Conservation (phyloP, 345 rosid genomes). For the Schrenkiella parvula region DNA sequence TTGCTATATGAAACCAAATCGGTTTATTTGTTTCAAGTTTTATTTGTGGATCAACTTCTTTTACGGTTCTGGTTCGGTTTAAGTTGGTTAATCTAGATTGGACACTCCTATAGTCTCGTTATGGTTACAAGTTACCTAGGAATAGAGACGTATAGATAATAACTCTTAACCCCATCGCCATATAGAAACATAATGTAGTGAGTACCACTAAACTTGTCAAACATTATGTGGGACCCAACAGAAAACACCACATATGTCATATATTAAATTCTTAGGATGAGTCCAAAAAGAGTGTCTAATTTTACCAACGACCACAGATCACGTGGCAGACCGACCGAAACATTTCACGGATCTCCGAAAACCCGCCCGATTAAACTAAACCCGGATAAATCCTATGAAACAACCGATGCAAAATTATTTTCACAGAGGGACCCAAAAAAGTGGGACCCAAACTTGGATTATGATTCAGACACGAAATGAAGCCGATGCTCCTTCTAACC, state of each 20-base stretch:
- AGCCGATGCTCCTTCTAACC: conserved; percentile 20
- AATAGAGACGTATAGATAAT: background rate
- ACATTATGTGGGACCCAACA: conserved; percentile 3
- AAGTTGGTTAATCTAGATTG: background rate
- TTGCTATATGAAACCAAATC: background rate
- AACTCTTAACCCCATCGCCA: background rate
- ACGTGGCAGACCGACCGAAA: conserved; percentile 34
- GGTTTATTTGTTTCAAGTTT: background rate
- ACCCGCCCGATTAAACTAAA: conserved; percentile 15
- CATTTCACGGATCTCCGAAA: conserved; percentile 22
- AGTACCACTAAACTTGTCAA: conserved; percentile 18
- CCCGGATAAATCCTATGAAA: conserved; percentile 28
- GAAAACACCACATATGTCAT: too few species aligned
- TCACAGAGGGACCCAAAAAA: background rate
- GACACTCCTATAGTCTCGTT: background rate
- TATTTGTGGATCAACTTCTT: background rate
- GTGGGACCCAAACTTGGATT: conserved; percentile 3
- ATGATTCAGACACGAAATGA: conserved; percentile 21
- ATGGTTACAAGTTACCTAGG: background rate
- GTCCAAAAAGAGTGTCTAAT: background rate
- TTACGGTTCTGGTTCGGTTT: background rate
- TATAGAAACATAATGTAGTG: conserved; percentile 5
- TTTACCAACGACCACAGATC: background rate
- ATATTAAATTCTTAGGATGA: background rate
- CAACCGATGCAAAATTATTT: conserved; percentile 17